Conservation (phyloP, 2,329 filamentous ascomycete species). For the Aotearoamyces nothofagi region DNA sequence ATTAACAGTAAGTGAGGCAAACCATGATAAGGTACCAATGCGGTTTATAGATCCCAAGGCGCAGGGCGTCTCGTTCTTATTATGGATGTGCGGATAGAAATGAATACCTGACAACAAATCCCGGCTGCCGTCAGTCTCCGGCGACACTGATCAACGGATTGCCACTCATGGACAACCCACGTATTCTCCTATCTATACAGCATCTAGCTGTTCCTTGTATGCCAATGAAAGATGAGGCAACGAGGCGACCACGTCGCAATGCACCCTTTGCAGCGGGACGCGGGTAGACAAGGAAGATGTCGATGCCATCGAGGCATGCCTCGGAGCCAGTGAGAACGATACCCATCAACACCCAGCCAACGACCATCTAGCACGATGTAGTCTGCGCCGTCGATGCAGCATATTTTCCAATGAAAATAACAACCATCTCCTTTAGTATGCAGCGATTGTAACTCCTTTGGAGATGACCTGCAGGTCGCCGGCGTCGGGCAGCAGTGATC, state of each 20-base stretch:
- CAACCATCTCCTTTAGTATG: neutral
- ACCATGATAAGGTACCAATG: too few species aligned
- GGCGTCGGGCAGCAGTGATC: neutral
- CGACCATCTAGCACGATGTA: slow-evolving; percentile 11
- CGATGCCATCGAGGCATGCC: slow-evolving; percentile 1
- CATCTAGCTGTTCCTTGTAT: slow-evolving; percentile 4
- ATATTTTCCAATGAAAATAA: slow-evolving; percentile 2
- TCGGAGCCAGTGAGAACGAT: slow-evolving; percentile 12
- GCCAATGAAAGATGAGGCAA: slow-evolving; percentile 8
- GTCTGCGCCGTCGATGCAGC: slow-evolving; percentile 4
- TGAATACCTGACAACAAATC: too few species aligned
- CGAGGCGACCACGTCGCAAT: slow-evolving; percentile 19
- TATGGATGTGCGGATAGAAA: too few species aligned
- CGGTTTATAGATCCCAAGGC: too few species aligned
- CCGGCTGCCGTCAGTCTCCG: too few species aligned
- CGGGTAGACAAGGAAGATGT: slow-evolving; percentile 6
- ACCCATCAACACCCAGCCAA: slow-evolving; percentile 13
- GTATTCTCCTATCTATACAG: slow-evolving; percentile 1
- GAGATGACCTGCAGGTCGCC: neutral
- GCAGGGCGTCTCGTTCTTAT: too few species aligned
- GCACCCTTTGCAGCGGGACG: slow-evolving; percentile 7
- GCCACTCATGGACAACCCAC: neutral
- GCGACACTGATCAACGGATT: too few species aligned
- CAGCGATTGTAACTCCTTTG: neutral
- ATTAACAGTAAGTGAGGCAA: too few species aligned